phyloP scores from a whole-genome alignment of 2,329 filamentous ascomycete genomes.

The Thielaviopsis punctulata region DNA sequence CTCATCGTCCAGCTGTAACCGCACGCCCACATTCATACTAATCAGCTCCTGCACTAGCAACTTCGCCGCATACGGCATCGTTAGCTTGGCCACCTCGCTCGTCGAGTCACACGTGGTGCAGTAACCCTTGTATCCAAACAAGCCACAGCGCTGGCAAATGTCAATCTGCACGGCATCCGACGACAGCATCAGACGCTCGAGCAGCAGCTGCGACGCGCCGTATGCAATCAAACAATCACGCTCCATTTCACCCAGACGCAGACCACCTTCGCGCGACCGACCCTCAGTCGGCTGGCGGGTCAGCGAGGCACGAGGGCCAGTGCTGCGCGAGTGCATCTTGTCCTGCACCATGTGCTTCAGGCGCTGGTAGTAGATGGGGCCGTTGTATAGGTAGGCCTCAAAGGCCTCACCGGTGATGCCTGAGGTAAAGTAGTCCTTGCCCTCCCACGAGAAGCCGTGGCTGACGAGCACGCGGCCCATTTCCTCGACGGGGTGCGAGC shows the following conservation, averaged over 20 bases:
- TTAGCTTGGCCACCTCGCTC: slow-evolving; percentile 75
- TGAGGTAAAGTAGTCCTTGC: slow-evolving; percentile 97
- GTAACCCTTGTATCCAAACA: slow-evolving; percentile 91
- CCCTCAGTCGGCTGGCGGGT: slow-evolving; percentile 97
- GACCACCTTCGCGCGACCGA: slow-evolving; percentile 88
- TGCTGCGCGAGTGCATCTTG: slow-evolving; percentile 96
- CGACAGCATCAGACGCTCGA: slow-evolving; percentile 88
- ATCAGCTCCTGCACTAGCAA: slow-evolving; percentile 87
- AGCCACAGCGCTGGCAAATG: slow-evolving; percentile 81
- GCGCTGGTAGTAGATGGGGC: slow-evolving; percentile 95
- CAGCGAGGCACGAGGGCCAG: slow-evolving; percentile 73
- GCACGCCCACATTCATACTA: slow-evolving; percentile 96
- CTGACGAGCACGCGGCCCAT: slow-evolving; percentile 75
- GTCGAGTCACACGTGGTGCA: slow-evolving; percentile 85
- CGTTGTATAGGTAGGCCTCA: slow-evolving; percentile 86
- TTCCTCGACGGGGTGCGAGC: slow-evolving; percentile 69
- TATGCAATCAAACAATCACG: slow-evolving; percentile 88
- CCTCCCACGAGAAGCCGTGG: slow-evolving; percentile 83
- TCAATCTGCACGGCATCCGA: slow-evolving; percentile 84
- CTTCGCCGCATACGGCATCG: slow-evolving; percentile 94
- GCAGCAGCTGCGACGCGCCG: slow-evolving; percentile 78
- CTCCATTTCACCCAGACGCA: slow-evolving; percentile 98
- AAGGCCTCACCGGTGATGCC: slow-evolving; percentile 93
- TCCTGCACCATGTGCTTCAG: slow-evolving; percentile 99
- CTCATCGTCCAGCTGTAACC: slow-evolving; percentile 80